These are phyloP conservation scores for Elsinoe arachidis DNA, from an alignment of 2,329 filamentous ascomycete species.

Conservation along the genomic window DNA sequence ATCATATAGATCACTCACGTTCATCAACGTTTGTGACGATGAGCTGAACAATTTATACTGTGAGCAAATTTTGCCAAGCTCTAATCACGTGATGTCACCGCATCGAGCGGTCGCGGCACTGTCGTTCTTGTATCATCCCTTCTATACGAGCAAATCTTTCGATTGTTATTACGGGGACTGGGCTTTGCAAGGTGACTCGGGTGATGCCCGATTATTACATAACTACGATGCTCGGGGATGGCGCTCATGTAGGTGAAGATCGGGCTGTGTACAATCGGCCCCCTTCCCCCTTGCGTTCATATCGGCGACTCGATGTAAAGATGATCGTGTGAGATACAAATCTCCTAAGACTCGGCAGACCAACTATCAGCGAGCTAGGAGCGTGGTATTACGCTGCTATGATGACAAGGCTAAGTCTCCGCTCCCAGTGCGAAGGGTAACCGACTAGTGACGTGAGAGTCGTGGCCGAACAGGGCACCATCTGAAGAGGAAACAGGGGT, in stretches of 20 bases:
- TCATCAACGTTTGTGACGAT: no score
- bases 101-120: no score
- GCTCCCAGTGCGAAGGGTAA: slow-evolving; percentile 23
- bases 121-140: no score
- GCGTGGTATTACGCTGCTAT: slow-evolving; percentile 35
- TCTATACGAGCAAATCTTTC: no score
- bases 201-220: slow-evolving; percentile 23
- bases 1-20: no score
- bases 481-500: no score
- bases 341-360: slow-evolving; percentile 45
- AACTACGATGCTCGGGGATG: slow-evolving; percentile 30
- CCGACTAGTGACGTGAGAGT: slow-evolving; percentile 36
- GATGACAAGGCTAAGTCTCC: slow-evolving; percentile 38
- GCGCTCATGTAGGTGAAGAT: slow-evolving; percentile 33
- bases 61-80: no score
- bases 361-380: slow-evolving; percentile 42
- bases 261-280: slow-evolving; percentile 38
- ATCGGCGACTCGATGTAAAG: slow-evolving; percentile 39
- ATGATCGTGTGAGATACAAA: slow-evolving; percentile 45
- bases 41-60: no score
- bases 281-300: slow-evolving; percentile 37
- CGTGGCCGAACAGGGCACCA: slow-evolving; percentile 34
- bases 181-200: slow-evolving; percentile 30
- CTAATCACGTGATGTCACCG: no score
- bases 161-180: no score